Evolutionary conservation across 805 yeast genomes (phyloP).

Genomic region (Maudiozyma barnettii): DNA sequence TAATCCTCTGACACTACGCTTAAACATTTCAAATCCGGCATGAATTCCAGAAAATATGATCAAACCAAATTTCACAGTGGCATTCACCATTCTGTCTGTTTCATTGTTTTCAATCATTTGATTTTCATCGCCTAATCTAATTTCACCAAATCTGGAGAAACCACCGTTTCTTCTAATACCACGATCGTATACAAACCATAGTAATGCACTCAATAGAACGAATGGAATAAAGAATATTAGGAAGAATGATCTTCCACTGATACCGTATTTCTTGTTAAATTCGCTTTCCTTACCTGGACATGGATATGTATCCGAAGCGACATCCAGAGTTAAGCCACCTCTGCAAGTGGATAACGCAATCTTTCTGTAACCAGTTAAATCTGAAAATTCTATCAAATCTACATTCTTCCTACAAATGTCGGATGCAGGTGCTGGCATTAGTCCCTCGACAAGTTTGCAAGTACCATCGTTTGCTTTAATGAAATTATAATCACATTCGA

Average conservation of each 20-base stretch:
- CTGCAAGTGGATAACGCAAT: constrained; percentile 78
- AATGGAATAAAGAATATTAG: constrained; percentile 51
- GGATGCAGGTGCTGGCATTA: constrained; percentile 53
- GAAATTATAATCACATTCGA: constrained; percentile 88
- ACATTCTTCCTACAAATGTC: constrained; percentile 47
- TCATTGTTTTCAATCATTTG: constrained; percentile 48
- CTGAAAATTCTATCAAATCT: constrained; percentile 59
- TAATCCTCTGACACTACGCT: constrained; percentile 9
- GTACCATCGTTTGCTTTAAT: constrained; percentile 65
- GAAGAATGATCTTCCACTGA: constrained; percentile 46
- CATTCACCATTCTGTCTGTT: constrained; percentile 50
- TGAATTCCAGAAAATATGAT: constrained; percentile 33
- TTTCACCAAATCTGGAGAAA: constrained; percentile 71
- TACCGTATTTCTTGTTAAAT: constrained; percentile 43
- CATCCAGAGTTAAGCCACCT: constrained; percentile 69
- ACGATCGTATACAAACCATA: constrained; percentile 68
- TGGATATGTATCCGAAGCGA: constrained; percentile 46
- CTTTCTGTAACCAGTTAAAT: constrained; percentile 87
- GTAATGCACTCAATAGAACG: constrained; percentile 38
- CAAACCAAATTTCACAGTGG: constrained; percentile 50
- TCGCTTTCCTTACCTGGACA: constrained; percentile 83
- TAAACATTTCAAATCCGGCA: constrained; percentile 15
- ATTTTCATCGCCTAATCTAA: constrained; percentile 62
- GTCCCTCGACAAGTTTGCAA: constrained; percentile 74
- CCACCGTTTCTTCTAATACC: constrained; percentile 77